phyloP scores from a whole-genome alignment of 2,329 filamentous ascomycete species.

The Beauveria australis region DNA sequence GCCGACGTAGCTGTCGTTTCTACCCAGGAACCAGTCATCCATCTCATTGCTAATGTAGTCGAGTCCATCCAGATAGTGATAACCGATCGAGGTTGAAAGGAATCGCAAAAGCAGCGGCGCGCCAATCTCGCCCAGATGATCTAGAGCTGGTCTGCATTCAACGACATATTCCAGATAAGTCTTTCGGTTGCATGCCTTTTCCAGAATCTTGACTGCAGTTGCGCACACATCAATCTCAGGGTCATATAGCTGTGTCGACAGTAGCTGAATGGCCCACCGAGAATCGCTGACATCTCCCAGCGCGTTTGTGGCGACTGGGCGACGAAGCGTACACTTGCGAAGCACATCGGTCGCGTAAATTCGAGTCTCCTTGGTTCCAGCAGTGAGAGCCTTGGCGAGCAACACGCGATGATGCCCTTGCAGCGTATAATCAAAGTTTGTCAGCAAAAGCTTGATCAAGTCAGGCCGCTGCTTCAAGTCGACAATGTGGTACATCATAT shows the following conservation, averaged over 20 bases:
- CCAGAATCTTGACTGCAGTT: conserved; percentile 90
- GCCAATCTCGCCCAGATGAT: conserved; percentile 94
- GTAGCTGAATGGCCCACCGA: conserved; percentile 89
- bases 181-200: conserved; percentile 93
- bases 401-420: conserved; percentile 86
- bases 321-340: conserved; percentile 69
- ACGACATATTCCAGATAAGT: conserved; percentile 91
- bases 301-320: conserved; percentile 25
- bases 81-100: conserved; percentile 90
- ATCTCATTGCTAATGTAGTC: conserved; percentile 99
- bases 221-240: conserved; percentile 95
- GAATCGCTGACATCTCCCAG: conserved; percentile 52
- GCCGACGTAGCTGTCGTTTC: conserved; percentile 92
- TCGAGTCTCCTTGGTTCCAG: conserved; percentile 82
- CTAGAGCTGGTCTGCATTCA: conserved; percentile 85
- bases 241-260: conserved; percentile 98
- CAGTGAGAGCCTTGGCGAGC: conserved; percentile 86
- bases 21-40: conserved; percentile 98
- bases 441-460: conserved; percentile 77
- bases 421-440: conserved; percentile 85
- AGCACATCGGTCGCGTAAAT: conserved; percentile 83
- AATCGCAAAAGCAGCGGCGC: conserved; percentile 88
- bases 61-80: conserved; percentile 91
- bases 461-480: conserved; percentile 87
- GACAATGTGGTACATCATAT: conserved; percentile 99